Evolutionary conservation across 257 asterid species (phyloP).

Genomic region (Petrea volubilis): DNA sequence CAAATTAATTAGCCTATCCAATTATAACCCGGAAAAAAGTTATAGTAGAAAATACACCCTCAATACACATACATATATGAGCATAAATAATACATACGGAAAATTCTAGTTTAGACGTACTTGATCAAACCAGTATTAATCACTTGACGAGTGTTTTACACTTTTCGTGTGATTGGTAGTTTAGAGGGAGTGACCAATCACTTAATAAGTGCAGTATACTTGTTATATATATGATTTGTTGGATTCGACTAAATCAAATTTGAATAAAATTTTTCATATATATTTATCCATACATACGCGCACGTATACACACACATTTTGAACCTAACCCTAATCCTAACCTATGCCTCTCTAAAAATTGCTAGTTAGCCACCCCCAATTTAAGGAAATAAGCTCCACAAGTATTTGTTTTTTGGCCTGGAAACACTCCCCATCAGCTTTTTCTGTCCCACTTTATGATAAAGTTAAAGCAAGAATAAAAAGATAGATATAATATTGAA

Average conservation of each 20-base stretch:
- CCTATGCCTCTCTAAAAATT: conserved; percentile 16
- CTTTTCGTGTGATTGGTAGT: too few species aligned
- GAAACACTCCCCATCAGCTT: conserved; percentile 68
- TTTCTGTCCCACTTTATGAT: conserved; percentile 61
- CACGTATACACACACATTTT: not conserved
- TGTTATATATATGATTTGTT: too few species aligned
- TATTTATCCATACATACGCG: too few species aligned
- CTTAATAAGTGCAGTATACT: too few species aligned
- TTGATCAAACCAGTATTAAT: too few species aligned
- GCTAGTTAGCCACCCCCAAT: conserved; percentile 40
- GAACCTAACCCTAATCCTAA: conserved; percentile 27
- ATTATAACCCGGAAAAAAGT: not conserved
- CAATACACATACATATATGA: not conserved
- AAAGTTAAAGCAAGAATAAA: conserved; percentile 62
- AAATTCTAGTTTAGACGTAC: too few species aligned
- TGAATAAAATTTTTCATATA: too few species aligned
- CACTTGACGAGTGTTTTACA: too few species aligned
- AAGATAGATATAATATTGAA: conserved; percentile 22
- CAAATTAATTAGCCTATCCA: not conserved
- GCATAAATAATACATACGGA: too few species aligned
- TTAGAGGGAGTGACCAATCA: too few species aligned
- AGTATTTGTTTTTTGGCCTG: conserved; percentile 56
- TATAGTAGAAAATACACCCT: not conserved
- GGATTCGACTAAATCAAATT: too few species aligned
- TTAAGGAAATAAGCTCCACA: conserved; percentile 48